Evolutionary conservation across 2,329 filamentous ascomycete genomes (phyloP).

Genomic region (Onygenales sp.): DNA sequence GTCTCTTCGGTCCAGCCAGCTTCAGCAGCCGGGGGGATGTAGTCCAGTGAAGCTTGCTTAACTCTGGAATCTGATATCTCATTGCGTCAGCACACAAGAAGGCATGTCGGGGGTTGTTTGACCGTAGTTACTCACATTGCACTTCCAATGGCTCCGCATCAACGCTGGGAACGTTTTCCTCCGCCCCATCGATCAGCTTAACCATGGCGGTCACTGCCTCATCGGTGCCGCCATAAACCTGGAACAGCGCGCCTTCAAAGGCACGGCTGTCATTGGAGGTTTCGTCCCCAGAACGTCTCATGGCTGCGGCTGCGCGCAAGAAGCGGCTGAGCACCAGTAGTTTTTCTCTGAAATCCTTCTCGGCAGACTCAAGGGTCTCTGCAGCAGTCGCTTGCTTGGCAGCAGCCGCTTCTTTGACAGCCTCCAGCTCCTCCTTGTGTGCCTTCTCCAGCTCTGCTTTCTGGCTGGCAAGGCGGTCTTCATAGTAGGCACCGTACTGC

Average conservation of each 20-base stretch:
- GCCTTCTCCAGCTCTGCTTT: slow-evolving; percentile 46
- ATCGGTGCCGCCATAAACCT: slow-evolving; percentile 54
- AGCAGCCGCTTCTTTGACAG: slow-evolving; percentile 38
- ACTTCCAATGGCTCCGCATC: slow-evolving; percentile 45
- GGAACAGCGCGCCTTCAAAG: slow-evolving; percentile 54
- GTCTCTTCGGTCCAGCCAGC: slow-evolving; percentile 40
- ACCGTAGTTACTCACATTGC: background rate
- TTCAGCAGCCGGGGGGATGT: slow-evolving; percentile 22
- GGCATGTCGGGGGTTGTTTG: background rate
- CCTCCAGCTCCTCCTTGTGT: slow-evolving; percentile 48
- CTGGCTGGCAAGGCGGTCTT: slow-evolving; percentile 46
- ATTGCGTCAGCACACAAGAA: slow-evolving; percentile 7
- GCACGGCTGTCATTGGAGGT: slow-evolving; percentile 49
- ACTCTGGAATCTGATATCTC: slow-evolving; percentile 38
- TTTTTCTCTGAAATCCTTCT: slow-evolving; percentile 43
- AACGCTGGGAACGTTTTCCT: slow-evolving; percentile 49
- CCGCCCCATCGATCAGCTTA: slow-evolving; percentile 51
- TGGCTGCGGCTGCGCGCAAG: slow-evolving; percentile 52
- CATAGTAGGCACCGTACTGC: slow-evolving; percentile 50
- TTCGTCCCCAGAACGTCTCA: slow-evolving; percentile 50
- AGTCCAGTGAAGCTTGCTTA: slow-evolving; percentile 40
- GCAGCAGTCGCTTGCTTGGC: slow-evolving; percentile 19
- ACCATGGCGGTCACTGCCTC: slow-evolving; percentile 50
- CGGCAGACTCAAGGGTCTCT: slow-evolving; percentile 38
- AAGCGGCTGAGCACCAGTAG: slow-evolving; percentile 53